These are phyloP conservation scores for Actinomortierella ambigua DNA, from an alignment of 371 early-diverging fungal genomes.

Conservation along the genomic window DNA sequence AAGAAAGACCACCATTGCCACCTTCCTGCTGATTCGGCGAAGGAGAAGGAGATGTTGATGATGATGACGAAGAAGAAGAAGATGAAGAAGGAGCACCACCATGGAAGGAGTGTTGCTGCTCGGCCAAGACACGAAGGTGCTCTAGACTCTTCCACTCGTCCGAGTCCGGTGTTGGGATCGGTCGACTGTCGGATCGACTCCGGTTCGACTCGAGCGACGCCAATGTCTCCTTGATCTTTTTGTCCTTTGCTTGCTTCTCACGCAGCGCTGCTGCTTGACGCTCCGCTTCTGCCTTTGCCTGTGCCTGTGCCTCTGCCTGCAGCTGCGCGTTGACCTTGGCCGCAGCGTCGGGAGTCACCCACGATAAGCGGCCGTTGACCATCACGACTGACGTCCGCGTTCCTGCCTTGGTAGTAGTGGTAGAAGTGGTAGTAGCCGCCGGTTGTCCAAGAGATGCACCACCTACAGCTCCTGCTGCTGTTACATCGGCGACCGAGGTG, in stretches of 20 bases:
- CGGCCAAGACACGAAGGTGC: conserved; percentile 13
- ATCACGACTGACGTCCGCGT: too few species aligned
- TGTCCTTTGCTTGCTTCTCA: conserved; percentile 22
- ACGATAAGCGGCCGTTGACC: too few species aligned
- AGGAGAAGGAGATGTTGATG: conserved; percentile 7
- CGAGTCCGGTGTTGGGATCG: conserved; percentile 16
- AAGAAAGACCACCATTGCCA: too few species aligned
- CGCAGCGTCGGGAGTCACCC: conserved; percentile 1
- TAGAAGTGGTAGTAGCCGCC: not conserved
- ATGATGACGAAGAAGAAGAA: conserved; percentile 1
- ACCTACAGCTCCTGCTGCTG: not conserved
- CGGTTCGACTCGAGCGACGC: conserved; percentile 40
- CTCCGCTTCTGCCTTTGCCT: not conserved
- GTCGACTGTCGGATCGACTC: conserved; percentile 17
- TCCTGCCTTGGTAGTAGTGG: not conserved
- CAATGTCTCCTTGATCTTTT: conserved; percentile 38
- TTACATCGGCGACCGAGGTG: conserved; percentile 6
- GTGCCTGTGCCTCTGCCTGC: not conserved
- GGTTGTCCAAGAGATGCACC: not conserved
- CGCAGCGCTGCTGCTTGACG: conserved; percentile 17
- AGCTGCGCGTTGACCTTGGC: not conserved
- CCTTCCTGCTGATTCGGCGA: too few species aligned
- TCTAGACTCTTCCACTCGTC: conserved; percentile 44
- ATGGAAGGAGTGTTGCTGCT: conserved; percentile 13
- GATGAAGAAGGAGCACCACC: not conserved